phyloP scores from a whole-genome alignment of 2,329 filamentous ascomycete species.

The Ophiostoma angusticollis region DNA sequence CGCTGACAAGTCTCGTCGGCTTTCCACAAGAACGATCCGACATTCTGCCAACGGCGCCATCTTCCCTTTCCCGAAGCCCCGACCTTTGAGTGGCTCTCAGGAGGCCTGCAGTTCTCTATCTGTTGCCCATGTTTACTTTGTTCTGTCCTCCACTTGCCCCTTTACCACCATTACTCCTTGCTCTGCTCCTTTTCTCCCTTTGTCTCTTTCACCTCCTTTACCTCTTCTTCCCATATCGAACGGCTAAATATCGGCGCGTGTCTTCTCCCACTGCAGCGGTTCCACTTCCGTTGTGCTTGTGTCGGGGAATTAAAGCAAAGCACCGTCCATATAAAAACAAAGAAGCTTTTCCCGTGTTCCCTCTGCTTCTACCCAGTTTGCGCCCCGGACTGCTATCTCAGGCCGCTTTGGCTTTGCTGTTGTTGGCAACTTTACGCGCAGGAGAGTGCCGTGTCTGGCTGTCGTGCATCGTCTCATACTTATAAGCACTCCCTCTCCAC shows the following conservation, averaged over 20 bases:
- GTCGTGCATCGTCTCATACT: not conserved
- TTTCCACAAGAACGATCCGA: no score
- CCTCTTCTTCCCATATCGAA: no score
- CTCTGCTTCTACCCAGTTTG: not conserved
- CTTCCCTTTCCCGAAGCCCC: no score
- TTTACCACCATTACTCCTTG: no score
- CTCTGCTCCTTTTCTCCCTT: no score
- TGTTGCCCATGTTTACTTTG: no score
- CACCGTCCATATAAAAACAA: not conserved
- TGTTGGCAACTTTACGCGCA: not conserved
- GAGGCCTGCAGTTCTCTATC: no score
- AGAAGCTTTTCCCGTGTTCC: not conserved
- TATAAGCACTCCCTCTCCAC: not conserved
- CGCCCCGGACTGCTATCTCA: not conserved
- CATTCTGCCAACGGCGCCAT: no score
- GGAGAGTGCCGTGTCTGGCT: not conserved
- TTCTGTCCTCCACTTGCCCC: no score
- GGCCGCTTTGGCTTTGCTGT: not conserved
- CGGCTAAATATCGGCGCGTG: conserved; percentile 19
- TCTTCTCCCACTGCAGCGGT: not conserved
- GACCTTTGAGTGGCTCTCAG: no score
- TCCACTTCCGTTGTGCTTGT: not conserved
- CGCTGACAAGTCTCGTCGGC: no score
- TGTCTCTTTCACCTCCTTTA: no score
- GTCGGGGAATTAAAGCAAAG: not conserved